Percentiles rank a stretch among this genome's conserved stretches.
These are phyloP conservation scores for Dimocarpus longan DNA, from an alignment of 345 rosid species.

Conservation along the genomic window DNA sequence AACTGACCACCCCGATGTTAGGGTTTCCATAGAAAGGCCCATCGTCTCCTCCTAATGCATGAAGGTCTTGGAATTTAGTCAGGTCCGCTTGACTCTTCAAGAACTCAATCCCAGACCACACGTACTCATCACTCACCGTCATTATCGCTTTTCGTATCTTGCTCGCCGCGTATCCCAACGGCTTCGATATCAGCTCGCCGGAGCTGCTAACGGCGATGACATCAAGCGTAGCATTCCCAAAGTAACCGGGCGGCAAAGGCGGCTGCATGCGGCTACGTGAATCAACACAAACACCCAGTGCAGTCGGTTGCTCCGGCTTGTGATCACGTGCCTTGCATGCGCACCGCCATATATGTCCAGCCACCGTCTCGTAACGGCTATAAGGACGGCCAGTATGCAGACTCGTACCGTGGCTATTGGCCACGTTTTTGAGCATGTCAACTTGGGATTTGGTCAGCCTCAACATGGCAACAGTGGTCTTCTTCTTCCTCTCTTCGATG, in stretches of 20 bases:
- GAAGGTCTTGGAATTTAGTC: constrained; percentile 52
- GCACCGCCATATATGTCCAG: constrained; percentile 42
- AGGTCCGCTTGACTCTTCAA: constrained; percentile 47
- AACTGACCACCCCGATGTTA: constrained; percentile 61
- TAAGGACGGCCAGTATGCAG: constrained; percentile 30
- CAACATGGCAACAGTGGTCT: constrained; percentile 48
- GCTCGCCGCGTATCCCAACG: constrained; percentile 40
- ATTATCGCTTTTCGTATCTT: constrained; percentile 47
- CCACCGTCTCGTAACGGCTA: constrained; percentile 43
- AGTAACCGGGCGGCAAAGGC: constrained; percentile 35
- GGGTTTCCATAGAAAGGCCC: constrained; percentile 69
- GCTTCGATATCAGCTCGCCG: constrained; percentile 41
- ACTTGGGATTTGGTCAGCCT: constrained; percentile 46
- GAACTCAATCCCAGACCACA: constrained; percentile 41
- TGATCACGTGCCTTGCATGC: constrained; percentile 45
- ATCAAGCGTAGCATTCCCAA: constrained; percentile 49
- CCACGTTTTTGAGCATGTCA: constrained; percentile 45
- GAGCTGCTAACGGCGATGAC: constrained; percentile 44
- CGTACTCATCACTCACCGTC: constrained; percentile 42
- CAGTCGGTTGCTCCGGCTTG: constrained; percentile 49
- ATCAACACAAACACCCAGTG: constrained; percentile 48
- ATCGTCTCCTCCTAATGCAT: constrained; percentile 42
- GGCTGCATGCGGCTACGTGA: constrained; percentile 48
- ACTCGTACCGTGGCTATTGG: constrained; percentile 34
- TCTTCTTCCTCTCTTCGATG: constrained; percentile 42